These are phyloP conservation scores for Phanerochaete carnosa DNA, from an alignment of 768 basidiomycete species.

Conservation along the genomic window DNA sequence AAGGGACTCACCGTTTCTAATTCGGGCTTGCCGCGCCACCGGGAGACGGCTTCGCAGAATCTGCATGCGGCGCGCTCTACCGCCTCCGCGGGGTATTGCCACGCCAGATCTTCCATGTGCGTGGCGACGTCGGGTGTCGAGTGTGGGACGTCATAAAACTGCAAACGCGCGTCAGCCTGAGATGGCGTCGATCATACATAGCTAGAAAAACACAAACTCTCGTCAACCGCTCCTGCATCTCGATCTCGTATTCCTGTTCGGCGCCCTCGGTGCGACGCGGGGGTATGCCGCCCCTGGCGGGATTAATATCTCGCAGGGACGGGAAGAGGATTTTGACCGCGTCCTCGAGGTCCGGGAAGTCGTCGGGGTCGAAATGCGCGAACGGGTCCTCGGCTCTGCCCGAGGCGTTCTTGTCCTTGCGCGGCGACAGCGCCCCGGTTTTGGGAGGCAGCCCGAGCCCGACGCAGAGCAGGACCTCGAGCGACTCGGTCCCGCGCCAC, in stretches of 20 bases:
- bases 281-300: slow-evolving; percentile 25
- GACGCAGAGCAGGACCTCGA: slow-evolving; percentile 69
- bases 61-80: slow-evolving; percentile 74
- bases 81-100: slow-evolving; percentile 79
- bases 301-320: slow-evolving; percentile 30
- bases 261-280: slow-evolving; percentile 38
- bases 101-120: slow-evolving; percentile 75
- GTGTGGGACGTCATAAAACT: slow-evolving; percentile 78
- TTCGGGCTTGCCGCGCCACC: slow-evolving; percentile 84
- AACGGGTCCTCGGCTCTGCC: slow-evolving; percentile 35
- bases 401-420: not conserved
- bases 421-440: not conserved
- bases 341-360: slow-evolving; percentile 62
- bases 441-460: slow-evolving; percentile 47
- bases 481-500: slow-evolving; percentile 71
- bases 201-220: slow-evolving; percentile 48
- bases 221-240: slow-evolving; percentile 71
- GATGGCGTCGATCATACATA: not conserved
- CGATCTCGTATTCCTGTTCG: slow-evolving; percentile 69
- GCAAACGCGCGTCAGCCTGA: not conserved
- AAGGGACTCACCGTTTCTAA: slow-evolving; percentile 58
- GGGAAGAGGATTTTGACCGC: slow-evolving; percentile 73
- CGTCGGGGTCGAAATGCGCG: slow-evolving; percentile 70
- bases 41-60: slow-evolving; percentile 78
- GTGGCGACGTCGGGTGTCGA: slow-evolving; percentile 72